Evolutionary conservation across 345 rosid genomes (phyloP), one percentile per base, ranked within the genome.

Genomic region (Stellera chamaejasme): DNA sequence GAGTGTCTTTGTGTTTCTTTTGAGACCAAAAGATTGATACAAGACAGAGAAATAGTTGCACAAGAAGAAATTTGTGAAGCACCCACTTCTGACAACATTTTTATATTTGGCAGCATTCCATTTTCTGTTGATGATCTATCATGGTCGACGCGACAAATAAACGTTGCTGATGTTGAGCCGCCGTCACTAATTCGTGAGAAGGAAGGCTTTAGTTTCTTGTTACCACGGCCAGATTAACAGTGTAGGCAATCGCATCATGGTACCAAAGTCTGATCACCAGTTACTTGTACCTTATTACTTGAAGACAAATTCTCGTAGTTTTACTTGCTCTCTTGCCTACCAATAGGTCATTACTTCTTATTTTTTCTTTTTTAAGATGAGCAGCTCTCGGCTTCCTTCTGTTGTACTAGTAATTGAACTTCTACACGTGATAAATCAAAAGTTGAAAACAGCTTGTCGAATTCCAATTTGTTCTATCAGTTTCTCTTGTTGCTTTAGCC

Each of bases 71-170:
- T 2, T 5, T 32, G 39, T 32, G 39, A 32, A 32, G 39, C 39
- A 60, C 66, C 41, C 62, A 55, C 47, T 5, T 14, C 57, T 57
- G 13, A 44, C 25, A 19, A 7, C 16, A n/a, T 3, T 43, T 44
- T 50, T 14, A 43, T 43, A 15, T 54, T 19, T 61, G 68, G 72
- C 79, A 88, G 96, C 81, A 88, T 88, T 52, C 96, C 96, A 5
- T 88, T 88, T 67, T 88, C 93, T 5, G 96, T 88, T 19, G 93
- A 88, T 60, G 96, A 88, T 63, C 64, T 85, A 42, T 85, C 94
- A 2, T 85, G 85, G 72, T 88, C 96, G 14, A 85, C 85, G 93
- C 80, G 85, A 74, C 84, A 78, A 50, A 79, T 85, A 47, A 90
- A 88, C 59, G 81, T 88, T 14, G 59, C 75, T 2, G 93, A 85